Base-by-base conservation (phyloP, 2,329 filamentous ascomycete genomes). In the Trichoderma sp. region DNA sequence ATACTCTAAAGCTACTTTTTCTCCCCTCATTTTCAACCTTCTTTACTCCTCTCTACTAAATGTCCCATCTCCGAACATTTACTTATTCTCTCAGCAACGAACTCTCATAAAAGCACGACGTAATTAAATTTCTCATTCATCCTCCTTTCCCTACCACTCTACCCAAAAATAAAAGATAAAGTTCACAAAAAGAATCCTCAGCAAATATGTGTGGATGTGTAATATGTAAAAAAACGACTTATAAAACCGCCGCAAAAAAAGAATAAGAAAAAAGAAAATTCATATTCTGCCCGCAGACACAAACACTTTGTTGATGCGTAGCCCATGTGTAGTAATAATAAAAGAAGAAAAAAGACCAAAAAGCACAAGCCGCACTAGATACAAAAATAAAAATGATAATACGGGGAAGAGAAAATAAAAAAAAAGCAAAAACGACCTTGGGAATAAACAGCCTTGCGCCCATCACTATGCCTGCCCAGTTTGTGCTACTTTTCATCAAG, bases 371-470 rank as follows among this genome's bases (percentile, higher is more conserved):
- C 33, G 50, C 68, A 65, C 41, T 72, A 72, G 27, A 65, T 72
- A 72, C 69, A 72, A 65, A 71, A 60, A 62, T 21, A n/a, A 53
- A 11, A 21, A 63, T 63, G 24, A 33, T 18, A 12, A 24, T n/a
- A n/a, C n/a, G 14, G 4, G 41, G 27, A 45, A 71, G 35, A 31
- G 14, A 16, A 60, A 35, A 35, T 14, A 35, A 53, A 5, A 71
- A 5, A 71, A 60, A 71, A 62, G 21, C 56, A 72, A 69, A 72
- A 72, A 72, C 69, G 69, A 24, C 41, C 69, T 45, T 72, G 69
- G 69, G 69, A 72, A 72, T 72, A 72, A 72, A 64, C 59, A 72
- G 69, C 60, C 69, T 64, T 72, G 69, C 69, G 69, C 69, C 68
- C 69, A 72, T 64, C 69, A 72, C 69, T 53, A 72, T 72, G 60